These are phyloP conservation scores for Mucor velutinosus DNA, from an alignment of 371 early-diverging fungal genomes.

Conservation along the genomic window DNA sequence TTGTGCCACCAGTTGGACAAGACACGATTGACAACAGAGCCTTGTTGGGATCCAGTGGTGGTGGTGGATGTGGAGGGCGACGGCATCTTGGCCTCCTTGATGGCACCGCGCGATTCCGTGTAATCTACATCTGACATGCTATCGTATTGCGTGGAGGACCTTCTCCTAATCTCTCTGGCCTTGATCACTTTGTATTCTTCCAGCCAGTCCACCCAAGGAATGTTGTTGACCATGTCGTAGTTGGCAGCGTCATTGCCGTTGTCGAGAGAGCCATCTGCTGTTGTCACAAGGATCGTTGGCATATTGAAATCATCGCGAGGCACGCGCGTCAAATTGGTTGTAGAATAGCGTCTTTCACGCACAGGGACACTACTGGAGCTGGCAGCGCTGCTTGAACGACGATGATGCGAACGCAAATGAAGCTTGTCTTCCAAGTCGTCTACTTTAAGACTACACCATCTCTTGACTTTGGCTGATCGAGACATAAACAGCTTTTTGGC, in stretches of 20 bases:
- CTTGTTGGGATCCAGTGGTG: neutral
- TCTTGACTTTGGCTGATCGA: slow-evolving; percentile 45
- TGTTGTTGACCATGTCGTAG: slow-evolving; percentile 22
- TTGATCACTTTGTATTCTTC: slow-evolving; percentile 51
- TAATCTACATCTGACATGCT: neutral
- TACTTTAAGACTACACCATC: slow-evolving; percentile 34
- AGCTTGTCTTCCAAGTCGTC: slow-evolving; percentile 4
- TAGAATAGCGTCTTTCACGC: neutral
- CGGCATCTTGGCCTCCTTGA: neutral
- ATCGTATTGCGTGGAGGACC: slow-evolving; percentile 25
- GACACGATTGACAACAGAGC: slow-evolving; percentile 15
- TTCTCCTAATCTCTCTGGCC: slow-evolving; percentile 27
- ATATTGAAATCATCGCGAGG: slow-evolving; percentile 27
- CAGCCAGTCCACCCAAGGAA: slow-evolving; percentile 60
- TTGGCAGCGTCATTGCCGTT: neutral
- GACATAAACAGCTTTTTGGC: slow-evolving; percentile 43
- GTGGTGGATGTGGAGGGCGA: neutral
- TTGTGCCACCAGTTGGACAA: slow-evolving; percentile 31
- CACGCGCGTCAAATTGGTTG: slow-evolving; percentile 7
- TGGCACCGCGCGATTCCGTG: neutral
- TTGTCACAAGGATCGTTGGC: slow-evolving; percentile 45
- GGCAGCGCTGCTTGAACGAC: slow-evolving; percentile 9
- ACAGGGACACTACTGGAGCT: slow-evolving; percentile 5
- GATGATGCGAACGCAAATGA: neutral
- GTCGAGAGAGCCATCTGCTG: slow-evolving; percentile 15